Conservation (phyloP, 805 yeast genomes). For the Cyberlindnera euphorbiiphila region DNA sequence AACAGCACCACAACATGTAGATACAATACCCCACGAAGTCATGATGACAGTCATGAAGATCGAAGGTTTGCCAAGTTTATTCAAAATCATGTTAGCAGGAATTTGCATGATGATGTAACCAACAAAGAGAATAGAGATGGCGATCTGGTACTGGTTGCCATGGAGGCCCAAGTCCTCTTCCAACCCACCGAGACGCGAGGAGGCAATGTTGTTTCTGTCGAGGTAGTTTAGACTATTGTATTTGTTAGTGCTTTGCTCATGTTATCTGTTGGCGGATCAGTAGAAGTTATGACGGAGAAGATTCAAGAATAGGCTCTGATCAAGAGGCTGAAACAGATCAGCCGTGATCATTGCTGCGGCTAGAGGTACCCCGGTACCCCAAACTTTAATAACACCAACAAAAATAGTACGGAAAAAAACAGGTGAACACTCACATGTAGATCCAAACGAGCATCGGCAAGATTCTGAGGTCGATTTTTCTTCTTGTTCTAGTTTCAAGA, state of each 20-base stretch:
- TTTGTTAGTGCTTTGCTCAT: too few species aligned
- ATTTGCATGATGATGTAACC: constrained; percentile 51
- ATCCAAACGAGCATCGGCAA: constrained; percentile 48
- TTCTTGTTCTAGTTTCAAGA: too few species aligned
- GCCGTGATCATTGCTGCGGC: too few species aligned
- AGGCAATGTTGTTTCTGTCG: constrained; percentile 47
- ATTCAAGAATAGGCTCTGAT: too few species aligned
- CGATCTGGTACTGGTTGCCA: constrained; percentile 45
- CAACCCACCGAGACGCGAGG: constrained; percentile 46
- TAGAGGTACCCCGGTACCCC: too few species aligned
- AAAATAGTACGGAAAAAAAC: too few species aligned
- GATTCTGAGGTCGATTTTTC: constrained; percentile 46
- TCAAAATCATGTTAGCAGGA: constrained; percentile 43
- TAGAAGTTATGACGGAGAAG: too few species aligned
- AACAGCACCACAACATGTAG: constrained; percentile 34
- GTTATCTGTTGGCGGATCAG: too few species aligned
- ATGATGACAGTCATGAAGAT: constrained; percentile 45
- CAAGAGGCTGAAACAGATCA: too few species aligned
- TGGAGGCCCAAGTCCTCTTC: constrained; percentile 41
- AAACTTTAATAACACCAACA: too few species aligned
- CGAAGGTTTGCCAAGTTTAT: constrained; percentile 45
- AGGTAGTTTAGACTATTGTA: constrained; percentile 46
- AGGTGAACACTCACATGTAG: too few species aligned
- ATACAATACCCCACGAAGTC: constrained; percentile 44
- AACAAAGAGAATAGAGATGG: constrained; percentile 47